Percentiles rank a stretch among this genome's conserved stretches.
These are phyloP conservation scores for Penicillium salamii DNA, from an alignment of 495 filamentous ascomycete genomes.

Conservation along the genomic window DNA sequence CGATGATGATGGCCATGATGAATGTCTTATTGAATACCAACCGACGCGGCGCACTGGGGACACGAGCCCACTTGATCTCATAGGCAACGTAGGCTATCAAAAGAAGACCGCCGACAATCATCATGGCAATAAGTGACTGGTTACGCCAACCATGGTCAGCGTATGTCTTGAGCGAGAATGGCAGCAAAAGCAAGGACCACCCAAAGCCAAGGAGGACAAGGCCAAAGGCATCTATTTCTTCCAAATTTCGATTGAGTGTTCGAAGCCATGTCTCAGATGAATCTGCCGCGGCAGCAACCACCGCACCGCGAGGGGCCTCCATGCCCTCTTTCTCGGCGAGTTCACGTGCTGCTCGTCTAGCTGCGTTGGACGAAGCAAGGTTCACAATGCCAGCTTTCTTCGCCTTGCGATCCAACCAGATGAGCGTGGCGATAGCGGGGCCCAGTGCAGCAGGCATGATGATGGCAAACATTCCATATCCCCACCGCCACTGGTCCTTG, in stretches of 20 bases:
- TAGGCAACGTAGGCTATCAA: constrained; percentile 5
- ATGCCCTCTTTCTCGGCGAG: background rate
- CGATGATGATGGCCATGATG: constrained; percentile 7
- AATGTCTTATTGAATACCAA: constrained; percentile 11
- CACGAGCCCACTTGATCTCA: constrained; percentile 3
- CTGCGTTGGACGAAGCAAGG: constrained; percentile 2
- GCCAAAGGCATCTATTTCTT: constrained; percentile 29
- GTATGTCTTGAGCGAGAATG: constrained; percentile 47
- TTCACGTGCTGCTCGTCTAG: background rate
- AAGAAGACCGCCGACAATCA: constrained; percentile 4
- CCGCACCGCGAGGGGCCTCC: background rate
- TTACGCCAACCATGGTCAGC: constrained; percentile 20
- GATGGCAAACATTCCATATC: constrained; percentile 55
- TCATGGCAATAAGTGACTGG: constrained; percentile 13
- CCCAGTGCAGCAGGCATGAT: constrained; percentile 47
- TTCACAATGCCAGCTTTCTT: constrained; percentile 27
- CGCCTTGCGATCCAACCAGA: constrained; percentile 51
- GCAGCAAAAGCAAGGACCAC: constrained; percentile 55
- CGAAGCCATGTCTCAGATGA: no score
- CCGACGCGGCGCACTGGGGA: constrained; percentile 3
- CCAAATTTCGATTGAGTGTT: background rate
- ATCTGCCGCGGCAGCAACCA: no score
- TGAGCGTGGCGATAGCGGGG: constrained; percentile 44
- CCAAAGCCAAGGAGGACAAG: constrained; percentile 51
- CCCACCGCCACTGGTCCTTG: constrained; percentile 56